Percentiles rank a stretch among this genome's conserved stretches.
phyloP scores from a whole-genome alignment of 495 filamentous ascomycete genomes.

The Penicilliopsis zonata region DNA sequence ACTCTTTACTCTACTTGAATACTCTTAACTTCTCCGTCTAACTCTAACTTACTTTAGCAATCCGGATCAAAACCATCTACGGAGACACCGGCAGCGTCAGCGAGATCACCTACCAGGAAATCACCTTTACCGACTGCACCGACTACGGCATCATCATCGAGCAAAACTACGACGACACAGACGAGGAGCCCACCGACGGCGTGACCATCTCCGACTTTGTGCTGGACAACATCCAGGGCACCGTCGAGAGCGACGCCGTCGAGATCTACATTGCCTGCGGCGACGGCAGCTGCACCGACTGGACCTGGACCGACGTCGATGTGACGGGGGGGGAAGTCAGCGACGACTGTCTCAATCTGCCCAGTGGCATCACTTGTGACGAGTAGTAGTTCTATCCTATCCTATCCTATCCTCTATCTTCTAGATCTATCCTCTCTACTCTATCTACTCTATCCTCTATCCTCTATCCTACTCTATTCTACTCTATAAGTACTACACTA shows the following conservation, averaged over 20 bases:
- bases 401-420: too few species aligned
- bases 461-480: too few species aligned
- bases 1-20: too few species aligned
- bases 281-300: conserved; percentile 28
- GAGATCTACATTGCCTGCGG: conserved; percentile 45
- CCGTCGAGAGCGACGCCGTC: conserved; percentile 28
- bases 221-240: conserved; percentile 39
- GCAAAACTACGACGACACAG: conserved; percentile 57
- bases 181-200: conserved; percentile 45
- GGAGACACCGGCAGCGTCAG: conserved; percentile 43
- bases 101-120: conserved; percentile 47
- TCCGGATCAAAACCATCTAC: conserved; percentile 54
- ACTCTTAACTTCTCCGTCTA: too few species aligned
- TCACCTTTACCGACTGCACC: conserved; percentile 43
- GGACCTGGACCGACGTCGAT: conserved; percentile 35
- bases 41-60: too few species aligned
- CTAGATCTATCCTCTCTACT: too few species aligned
- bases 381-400: too few species aligned
- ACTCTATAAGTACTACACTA: too few species aligned
- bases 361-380: not conserved
- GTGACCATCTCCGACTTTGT: conserved; percentile 49
- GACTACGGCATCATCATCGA: conserved; percentile 55
- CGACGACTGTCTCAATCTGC: not conserved
- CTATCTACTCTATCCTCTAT: too few species aligned
- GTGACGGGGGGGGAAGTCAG: conserved; percentile 33